Base-by-base conservation (phyloP, 257 asterid species). In the Penstemon barbatus region DNA sequence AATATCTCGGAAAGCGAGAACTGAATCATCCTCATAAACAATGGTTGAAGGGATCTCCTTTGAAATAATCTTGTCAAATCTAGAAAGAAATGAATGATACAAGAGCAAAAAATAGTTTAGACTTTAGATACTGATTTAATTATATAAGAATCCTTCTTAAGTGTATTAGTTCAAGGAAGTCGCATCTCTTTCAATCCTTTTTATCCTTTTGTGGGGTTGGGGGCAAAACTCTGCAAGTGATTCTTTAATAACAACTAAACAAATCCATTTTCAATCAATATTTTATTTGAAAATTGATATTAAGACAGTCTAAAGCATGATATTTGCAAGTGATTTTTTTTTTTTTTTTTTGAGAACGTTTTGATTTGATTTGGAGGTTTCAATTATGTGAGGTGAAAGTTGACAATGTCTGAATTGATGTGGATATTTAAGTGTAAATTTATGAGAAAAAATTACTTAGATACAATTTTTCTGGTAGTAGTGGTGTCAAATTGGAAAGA, bases 1-100 rank as follows among this genome's bases (percentile, higher is more conserved):
- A 61, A 90, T 80, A 75, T 93, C 99, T 49, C 96, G 91, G 66
- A 93, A 90, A 60, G 97, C 99, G 73, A 93, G 92, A 58, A 93
- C 99, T 8, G 79, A 73, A 25, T 90, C 95, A 76, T 93, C 98
- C 81, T 93, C 98, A 0, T 92, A 90, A 44, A 93, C 88, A 74
- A 90, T 83, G 74, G 85, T 66, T 10, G 96, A 82, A 59, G 95
- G 98, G 71, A 93, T 85, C 70, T 88, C 97, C 84, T 88, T 93
- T n/a, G 93, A 82, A 8, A 93, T 90, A 71, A 93, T 93, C 83
- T 93, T 93, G 85, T 93, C 96, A 71, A 84, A 93, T 84, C 97
- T 90, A 74, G 63, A 59, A 61, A 62, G 46, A 58, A 8, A 37
- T 12, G 37, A 70, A 62, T 38, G n/a, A 33, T 4, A 53, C 33